These are phyloP conservation scores for Coemansia sp. DNA, from an alignment of 192 early-diverging fungal genomes.

Conservation along the genomic window DNA sequence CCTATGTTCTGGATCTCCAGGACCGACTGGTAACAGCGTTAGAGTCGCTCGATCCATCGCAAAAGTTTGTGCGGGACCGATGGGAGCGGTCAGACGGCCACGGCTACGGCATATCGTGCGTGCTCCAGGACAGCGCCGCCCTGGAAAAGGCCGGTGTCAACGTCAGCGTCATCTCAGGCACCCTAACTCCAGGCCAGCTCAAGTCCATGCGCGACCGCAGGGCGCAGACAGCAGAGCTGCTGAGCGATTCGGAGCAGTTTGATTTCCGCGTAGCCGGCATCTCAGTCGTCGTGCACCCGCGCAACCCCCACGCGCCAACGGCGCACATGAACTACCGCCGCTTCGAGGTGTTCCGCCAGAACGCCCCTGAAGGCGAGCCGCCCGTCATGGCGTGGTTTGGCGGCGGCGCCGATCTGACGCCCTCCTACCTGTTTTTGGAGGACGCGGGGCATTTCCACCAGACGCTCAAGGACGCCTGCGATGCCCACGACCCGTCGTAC, in stretches of 20 bases:
- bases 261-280: slow-evolving; percentile 90
- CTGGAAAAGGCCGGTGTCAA: slow-evolving; percentile 98
- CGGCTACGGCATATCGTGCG: slow-evolving; percentile 89
- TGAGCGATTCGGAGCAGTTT: slow-evolving; percentile 59
- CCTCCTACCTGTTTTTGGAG: slow-evolving; percentile 83
- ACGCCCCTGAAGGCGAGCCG: slow-evolving; percentile 58
- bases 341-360: slow-evolving; percentile 78
- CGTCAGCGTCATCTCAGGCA: slow-evolving; percentile 83
- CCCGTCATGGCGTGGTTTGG: slow-evolving; percentile 89
- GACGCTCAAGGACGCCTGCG: slow-evolving; percentile 88
- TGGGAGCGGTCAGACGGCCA: slow-evolving; percentile 87
- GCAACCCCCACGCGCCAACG: slow-evolving; percentile 95
- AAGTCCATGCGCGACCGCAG: slow-evolving; percentile 90
- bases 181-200: slow-evolving; percentile 72
- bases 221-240: slow-evolving; percentile 55
- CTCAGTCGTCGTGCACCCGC: slow-evolving; percentile 90
- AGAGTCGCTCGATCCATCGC: slow-evolving; percentile 62
- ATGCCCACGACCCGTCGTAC: slow-evolving; percentile 77
- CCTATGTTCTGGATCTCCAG: slow-evolving; percentile 74
- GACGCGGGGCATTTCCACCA: slow-evolving; percentile 94
- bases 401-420: slow-evolving; percentile 94
- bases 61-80: slow-evolving; percentile 67
- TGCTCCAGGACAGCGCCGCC: slow-evolving; percentile 87
- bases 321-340: slow-evolving; percentile 97
- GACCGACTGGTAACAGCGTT: slow-evolving; percentile 62